Conservation (phyloP, 2,329 filamentous ascomycete genomes). For the Elsinoe arachidis region DNA sequence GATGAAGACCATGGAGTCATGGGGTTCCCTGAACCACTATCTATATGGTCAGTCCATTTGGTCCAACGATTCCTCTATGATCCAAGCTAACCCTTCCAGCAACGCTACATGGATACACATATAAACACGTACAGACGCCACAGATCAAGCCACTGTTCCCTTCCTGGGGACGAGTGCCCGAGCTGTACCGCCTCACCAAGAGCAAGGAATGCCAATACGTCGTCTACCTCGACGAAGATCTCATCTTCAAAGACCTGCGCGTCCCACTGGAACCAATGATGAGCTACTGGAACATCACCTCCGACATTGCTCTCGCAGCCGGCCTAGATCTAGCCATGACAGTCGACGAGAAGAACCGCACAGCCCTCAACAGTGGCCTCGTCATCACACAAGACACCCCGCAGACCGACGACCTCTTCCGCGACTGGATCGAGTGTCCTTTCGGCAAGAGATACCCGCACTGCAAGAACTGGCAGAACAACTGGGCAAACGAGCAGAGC, state of each 20-base stretch:
- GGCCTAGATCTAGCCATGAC: constrained; percentile 18
- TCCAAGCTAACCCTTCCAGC: constrained; percentile 18
- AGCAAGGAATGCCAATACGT: constrained; percentile 33
- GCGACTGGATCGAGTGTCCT: constrained; percentile 27
- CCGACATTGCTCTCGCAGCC: constrained; percentile 33
- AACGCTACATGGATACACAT: constrained; percentile 42
- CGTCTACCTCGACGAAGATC: constrained; percentile 40
- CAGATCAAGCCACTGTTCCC: constrained; percentile 35
- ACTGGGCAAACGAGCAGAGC: constrained; percentile 27
- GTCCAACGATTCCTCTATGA: not conserved
- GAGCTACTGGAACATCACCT: constrained; percentile 38
- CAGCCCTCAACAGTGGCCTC: constrained; percentile 35
- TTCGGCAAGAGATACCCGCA: constrained; percentile 21
- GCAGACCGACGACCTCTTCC: constrained; percentile 24
- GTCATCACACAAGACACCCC: constrained; percentile 34
- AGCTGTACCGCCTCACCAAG: constrained; percentile 24
- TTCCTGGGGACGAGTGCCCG: constrained; percentile 40
- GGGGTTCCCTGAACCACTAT: constrained; percentile 28
- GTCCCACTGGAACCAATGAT: constrained; percentile 42
- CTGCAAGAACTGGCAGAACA: constrained; percentile 23
- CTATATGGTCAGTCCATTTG: constrained; percentile 28
- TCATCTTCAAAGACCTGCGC: constrained; percentile 34
- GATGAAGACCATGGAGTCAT: not conserved
- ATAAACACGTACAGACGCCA: constrained; percentile 38
- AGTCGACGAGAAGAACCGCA: constrained; percentile 34